A percentile compares a stretch with the other conserved stretches of the same genome.
phyloP scores from a whole-genome alignment of 139 green algal genomes.

The Coelastrella sp. region DNA sequence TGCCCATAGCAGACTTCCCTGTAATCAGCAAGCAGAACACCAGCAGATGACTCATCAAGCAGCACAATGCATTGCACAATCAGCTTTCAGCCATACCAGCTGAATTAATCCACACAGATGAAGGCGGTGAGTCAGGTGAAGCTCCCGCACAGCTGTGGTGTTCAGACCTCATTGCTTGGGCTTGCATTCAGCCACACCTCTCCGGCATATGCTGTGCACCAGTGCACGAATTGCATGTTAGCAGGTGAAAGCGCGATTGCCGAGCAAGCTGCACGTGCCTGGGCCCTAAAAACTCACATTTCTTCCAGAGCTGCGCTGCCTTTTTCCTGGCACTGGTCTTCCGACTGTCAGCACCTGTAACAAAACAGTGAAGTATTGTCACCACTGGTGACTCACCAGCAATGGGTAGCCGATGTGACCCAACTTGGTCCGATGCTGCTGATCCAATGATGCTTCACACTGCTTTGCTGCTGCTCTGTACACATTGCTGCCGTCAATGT shows the following conservation, averaged over 20 bases:
- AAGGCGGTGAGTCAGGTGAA: no score
- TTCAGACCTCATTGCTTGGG: no score
- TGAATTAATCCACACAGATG: no score
- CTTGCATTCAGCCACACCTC: no score
- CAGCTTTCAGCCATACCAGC: no score
- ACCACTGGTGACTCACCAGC: no score
- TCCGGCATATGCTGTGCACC: not conserved
- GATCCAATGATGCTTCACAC: not conserved
- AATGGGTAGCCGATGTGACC: no score
- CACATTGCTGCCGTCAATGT: not conserved
- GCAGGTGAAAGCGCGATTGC: not conserved
- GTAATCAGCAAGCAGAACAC: not conserved
- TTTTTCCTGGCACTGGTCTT: not conserved
- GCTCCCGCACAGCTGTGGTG: no score
- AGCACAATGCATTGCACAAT: no score
- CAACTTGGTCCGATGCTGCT: not conserved
- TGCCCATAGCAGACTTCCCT: not conserved
- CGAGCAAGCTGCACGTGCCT: not conserved
- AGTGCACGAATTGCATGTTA: not conserved
- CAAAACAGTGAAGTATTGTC: no score
- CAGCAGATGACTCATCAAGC: not conserved
- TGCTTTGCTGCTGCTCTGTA: not conserved
- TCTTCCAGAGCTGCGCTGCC: constrained; percentile 17
- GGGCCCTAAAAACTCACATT: not conserved
- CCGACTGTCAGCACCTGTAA: no score